Evolutionary conservation across 1,284 basidiomycete genomes (phyloP).

Genomic region (Cryptococcus sp.): DNA sequence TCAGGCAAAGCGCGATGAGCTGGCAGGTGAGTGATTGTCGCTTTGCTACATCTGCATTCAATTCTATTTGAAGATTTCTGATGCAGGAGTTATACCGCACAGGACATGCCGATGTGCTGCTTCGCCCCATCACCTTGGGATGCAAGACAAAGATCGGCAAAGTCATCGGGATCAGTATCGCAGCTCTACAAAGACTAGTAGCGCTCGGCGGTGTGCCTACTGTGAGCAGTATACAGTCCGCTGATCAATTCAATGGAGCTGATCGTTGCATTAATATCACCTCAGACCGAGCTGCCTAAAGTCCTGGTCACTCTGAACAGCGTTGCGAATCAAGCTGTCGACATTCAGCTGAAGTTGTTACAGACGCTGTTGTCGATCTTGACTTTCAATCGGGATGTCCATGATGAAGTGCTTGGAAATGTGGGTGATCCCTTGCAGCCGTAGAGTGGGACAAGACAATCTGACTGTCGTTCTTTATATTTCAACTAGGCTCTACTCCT

Average conservation of each 20-base stretch:
- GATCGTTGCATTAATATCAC: not conserved
- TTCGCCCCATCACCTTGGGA: constrained; percentile 89
- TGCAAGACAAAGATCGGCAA: constrained; percentile 92
- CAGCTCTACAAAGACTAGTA: constrained; percentile 88
- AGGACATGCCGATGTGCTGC: constrained; percentile 74
- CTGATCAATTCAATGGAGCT: not conserved
- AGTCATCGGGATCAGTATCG: constrained; percentile 87
- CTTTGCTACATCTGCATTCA: not conserved
- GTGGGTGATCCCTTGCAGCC: constrained; percentile 39
- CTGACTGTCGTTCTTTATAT: constrained; percentile 1
- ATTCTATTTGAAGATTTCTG: not conserved
- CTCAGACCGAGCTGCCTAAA: constrained; percentile 69
- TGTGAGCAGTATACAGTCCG: constrained; percentile 31
- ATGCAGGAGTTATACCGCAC: constrained; percentile 47
- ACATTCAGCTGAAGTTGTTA: constrained; percentile 88
- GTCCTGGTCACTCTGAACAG: constrained; percentile 80
- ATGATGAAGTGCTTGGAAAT: constrained; percentile 75
- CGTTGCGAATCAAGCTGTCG: constrained; percentile 88
- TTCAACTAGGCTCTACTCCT: constrained; percentile 73
- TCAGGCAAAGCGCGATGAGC: constrained; percentile 58
- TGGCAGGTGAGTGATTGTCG: constrained; percentile 23
- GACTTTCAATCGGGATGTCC: constrained; percentile 79
- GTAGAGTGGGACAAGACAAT: not conserved
- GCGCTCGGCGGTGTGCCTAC: constrained; percentile 77
- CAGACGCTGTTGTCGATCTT: constrained; percentile 87